Evolutionary conservation across 2,329 filamentous ascomycete genomes (phyloP).

Genomic region (Aspergillus novoparasiticus): DNA sequence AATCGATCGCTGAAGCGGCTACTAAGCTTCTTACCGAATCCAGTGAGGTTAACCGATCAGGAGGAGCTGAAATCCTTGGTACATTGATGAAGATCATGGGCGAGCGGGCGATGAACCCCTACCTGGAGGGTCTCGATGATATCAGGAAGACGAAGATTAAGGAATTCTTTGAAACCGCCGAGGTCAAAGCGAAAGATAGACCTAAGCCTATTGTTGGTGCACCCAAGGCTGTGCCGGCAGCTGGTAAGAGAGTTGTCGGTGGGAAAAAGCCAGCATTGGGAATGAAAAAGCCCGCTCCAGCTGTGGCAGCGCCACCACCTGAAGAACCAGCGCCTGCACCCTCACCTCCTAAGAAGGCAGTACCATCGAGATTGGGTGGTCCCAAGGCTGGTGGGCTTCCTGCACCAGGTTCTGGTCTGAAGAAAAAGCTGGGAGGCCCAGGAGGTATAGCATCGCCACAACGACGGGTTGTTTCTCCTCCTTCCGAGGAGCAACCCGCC

Average conservation of each 20-base stretch:
- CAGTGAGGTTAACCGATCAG: constrained; percentile 79
- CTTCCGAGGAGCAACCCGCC: constrained; percentile 47
- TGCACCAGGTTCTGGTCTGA: constrained; percentile 46
- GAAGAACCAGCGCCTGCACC: constrained; percentile 57
- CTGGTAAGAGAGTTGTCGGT: constrained; percentile 58
- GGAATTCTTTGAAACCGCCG: constrained; percentile 80
- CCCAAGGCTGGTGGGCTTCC: constrained; percentile 45
- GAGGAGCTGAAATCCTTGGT: constrained; percentile 87
- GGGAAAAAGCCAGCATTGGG: constrained; percentile 55
- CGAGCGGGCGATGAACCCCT: constrained; percentile 90
- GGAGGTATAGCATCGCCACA: constrained; percentile 42
- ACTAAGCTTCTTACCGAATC: constrained; percentile 92
- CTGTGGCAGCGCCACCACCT: constrained; percentile 50
- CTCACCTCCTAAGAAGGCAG: constrained; percentile 49
- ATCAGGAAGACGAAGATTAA: constrained; percentile 95
- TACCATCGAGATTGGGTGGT: constrained; percentile 51
- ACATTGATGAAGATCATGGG: constrained; percentile 99
- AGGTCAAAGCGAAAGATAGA: constrained; percentile 88
- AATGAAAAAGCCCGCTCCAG: constrained; percentile 52
- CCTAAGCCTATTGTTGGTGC: constrained; percentile 73
- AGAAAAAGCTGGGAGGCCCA: constrained; percentile 48
- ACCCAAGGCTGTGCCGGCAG: constrained; percentile 59
- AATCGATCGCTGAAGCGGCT: constrained; percentile 79
- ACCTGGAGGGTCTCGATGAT: constrained; percentile 89
- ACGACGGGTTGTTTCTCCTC: constrained; percentile 48